A percentile compares a stretch with the other conserved stretches of the same genome.
phyloP scores from a whole-genome alignment of 805 yeast species.

The Kazachstania kunashirensis region DNA sequence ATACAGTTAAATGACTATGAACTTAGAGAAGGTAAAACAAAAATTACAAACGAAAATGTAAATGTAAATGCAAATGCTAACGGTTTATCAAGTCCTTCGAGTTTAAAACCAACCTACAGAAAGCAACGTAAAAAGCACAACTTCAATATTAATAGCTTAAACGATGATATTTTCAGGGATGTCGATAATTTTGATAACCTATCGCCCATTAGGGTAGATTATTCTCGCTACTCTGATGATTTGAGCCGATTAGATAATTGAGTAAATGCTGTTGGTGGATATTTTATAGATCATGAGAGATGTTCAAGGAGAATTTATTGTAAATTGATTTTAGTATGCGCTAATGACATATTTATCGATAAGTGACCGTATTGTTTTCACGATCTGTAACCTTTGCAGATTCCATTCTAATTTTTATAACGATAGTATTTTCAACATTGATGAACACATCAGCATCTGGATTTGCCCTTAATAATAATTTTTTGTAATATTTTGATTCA shows the following conservation, averaged over 20 bases:
- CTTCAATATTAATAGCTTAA: background rate
- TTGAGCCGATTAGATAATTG: too few relatives aligned
- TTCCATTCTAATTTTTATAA: constrained; percentile 54
- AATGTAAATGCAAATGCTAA: too few relatives aligned
- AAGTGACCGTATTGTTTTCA: constrained; percentile 41
- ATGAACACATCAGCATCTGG: constrained; percentile 65
- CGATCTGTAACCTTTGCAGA: constrained; percentile 71
- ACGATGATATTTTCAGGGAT: background rate
- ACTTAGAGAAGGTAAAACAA: background rate
- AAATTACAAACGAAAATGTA: background rate
- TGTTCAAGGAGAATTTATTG: too few relatives aligned
- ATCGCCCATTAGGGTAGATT: constrained; percentile 27
- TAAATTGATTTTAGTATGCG: too few relatives aligned
- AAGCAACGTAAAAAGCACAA: background rate
- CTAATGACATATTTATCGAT: constrained; percentile 9
- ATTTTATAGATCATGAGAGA: too few relatives aligned
- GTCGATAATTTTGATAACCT: constrained; percentile 3
- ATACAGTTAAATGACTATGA: constrained; percentile 9
- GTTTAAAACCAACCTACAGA: background rate
- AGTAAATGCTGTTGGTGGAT: too few relatives aligned
- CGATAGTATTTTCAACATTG: constrained; percentile 51
- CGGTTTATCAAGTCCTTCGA: background rate
- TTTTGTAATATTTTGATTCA: constrained; percentile 52
- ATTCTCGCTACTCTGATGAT: constrained; percentile 21
- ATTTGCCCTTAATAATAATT: constrained; percentile 48